Base-by-base conservation (phyloP, 495 filamentous ascomycete genomes). In the Podospora comata region DNA sequence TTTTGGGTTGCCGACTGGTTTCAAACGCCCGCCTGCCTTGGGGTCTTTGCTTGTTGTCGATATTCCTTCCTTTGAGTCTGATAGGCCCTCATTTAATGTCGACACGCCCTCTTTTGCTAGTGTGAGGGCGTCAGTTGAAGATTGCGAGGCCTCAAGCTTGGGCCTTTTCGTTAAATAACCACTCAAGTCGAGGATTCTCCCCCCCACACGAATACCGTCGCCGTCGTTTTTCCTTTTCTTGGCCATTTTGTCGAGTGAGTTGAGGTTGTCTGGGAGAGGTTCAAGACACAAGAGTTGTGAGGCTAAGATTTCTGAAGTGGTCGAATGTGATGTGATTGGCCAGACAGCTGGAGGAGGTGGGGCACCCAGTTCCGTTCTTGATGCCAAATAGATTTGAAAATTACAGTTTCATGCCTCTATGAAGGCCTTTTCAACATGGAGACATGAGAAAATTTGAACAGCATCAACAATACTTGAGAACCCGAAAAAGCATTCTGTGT, bases 151-250 rank as follows among this genome's bases (percentile, higher is more conserved):
- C 39, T 73, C 67, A 6, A 72, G 74, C 54, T 70, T 67, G 28
- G 74, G 54, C 19, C 76, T 80, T 62, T 79, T 77, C 1, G 75
- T 70, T 5, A 83, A 65, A 57, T 82, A 83, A 0, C 77, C 80
- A 23, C 77, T 75, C n/a, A 83, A 66, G 2, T 75, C 79, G 28
- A 83, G 78, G 13, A 67, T 71, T 57, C 79, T 82, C n/a, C 76
- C 67, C 1, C 79, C 79, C 11, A 83, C 73, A 65, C 70, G 78
- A 61, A 83, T 65, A 5, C 26, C 65, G 2, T 19, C 23, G 9
- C 27, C 20, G 1, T 76, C 70, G 28, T 44, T 20, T 18, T 75
- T 77, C 30, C 71, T 68, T 23, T 72, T 77, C 55, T 72, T 73
- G 2, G 71, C 39, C 74, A 76, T 76, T 7, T 13, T n/a, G 15